A percentile compares a stretch with the other conserved stretches of the same genome.
Evolutionary conservation across 164 flowering plant genomes (phyloP).

Genomic region (Nymphaea thermarum): DNA sequence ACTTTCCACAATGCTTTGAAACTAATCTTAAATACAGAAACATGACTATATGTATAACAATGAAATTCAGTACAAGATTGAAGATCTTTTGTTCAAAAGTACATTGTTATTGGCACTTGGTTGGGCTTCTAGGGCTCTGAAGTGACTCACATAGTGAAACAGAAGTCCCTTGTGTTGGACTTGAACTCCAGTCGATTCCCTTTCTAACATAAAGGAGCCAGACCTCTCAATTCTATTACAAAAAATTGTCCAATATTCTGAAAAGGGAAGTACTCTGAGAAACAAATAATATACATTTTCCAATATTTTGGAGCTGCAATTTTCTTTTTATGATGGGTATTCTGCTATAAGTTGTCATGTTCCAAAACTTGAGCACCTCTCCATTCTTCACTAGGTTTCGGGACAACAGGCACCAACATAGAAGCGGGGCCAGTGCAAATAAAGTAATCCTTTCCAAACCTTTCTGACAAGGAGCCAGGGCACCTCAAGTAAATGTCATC

Average conservation of each 20-base stretch:
- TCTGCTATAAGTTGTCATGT: conserved; percentile 68
- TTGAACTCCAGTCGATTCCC: not conserved
- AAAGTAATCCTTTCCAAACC: conserved; percentile 62
- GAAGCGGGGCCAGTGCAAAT: conserved; percentile 88
- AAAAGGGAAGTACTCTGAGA: no score
- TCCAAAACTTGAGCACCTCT: conserved; percentile 82
- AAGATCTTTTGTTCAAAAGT: no score
- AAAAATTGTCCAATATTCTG: no score
- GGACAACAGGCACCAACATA: conserved; percentile 60
- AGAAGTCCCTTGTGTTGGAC: not conserved
- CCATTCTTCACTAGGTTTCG: conserved; percentile 75
- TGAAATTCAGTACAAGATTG: no score
- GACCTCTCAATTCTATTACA: not conserved
- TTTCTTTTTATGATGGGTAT: not conserved
- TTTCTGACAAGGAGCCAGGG: conserved; percentile 61
- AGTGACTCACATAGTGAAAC: no score
- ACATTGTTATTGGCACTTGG: no score
- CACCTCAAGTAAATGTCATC: conserved; percentile 56
- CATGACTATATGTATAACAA: no score
- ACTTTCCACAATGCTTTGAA: no score
- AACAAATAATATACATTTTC: no score
- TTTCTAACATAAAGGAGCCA: not conserved
- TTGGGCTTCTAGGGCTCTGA: no score
- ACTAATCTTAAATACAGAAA: no score
- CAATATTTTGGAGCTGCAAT: no score